phyloP scores from a whole-genome alignment of 441 rosid genomes.

The Eutrema salsugineum region DNA sequence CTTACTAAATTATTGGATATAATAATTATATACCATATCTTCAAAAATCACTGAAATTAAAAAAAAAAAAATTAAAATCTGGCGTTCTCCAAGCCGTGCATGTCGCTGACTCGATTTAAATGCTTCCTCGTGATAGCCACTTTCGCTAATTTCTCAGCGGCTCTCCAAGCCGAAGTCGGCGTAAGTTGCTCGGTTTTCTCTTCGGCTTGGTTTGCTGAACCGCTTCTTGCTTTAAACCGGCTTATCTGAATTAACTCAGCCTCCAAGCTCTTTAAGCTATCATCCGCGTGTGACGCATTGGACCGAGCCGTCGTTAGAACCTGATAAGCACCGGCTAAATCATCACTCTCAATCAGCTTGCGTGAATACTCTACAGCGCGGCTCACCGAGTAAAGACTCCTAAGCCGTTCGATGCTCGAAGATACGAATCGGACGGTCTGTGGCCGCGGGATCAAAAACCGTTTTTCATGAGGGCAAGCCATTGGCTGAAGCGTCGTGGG shows the following conservation, averaged over 20 bases:
- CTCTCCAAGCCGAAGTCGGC: conserved; percentile 92
- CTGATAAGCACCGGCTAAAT: conserved; percentile 29
- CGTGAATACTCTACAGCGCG: conserved; percentile 29
- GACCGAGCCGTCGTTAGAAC: conserved; percentile 21
- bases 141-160: conserved; percentile 90
- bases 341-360: conserved; percentile 15
- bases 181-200: conserved; percentile 72
- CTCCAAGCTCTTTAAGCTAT: conserved; percentile 51
- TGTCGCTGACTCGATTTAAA: conserved; percentile 88
- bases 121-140: conserved; percentile 93
- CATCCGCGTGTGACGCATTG: conserved; percentile 26
- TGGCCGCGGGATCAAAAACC: conserved; percentile 27
- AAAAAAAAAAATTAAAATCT: conserved; percentile 57
- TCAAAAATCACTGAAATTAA: not conserved
- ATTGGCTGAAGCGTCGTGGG: conserved; percentile 2
- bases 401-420: conserved; percentile 29
- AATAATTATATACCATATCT: conserved; percentile 17
- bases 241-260: conserved; percentile 60
- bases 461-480: conserved; percentile 13
- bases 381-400: conserved; percentile 1
- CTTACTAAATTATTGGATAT: conserved; percentile 14
- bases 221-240: conserved; percentile 32
- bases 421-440: conserved; percentile 3
- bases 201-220: conserved; percentile 26
- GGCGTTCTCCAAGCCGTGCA: conserved; percentile 97